A percentile compares a stretch with the other conserved stretches of the same genome.
These are phyloP conservation scores for Nicotiana otophora DNA, from an alignment of 257 asterid genomes.

Conservation along the genomic window DNA sequence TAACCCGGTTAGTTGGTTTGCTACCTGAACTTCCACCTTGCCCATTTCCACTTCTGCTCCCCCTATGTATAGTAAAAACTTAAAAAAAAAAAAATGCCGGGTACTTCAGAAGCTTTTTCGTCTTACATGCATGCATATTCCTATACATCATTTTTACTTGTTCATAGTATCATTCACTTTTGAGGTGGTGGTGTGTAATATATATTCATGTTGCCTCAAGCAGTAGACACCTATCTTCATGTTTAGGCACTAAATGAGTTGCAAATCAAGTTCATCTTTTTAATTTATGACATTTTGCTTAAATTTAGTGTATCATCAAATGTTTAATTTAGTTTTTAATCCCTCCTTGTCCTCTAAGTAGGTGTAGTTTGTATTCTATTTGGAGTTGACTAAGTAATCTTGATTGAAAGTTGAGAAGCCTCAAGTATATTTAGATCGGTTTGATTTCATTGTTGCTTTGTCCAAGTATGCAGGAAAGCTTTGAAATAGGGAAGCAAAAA, in stretches of 20 bases:
- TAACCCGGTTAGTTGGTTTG: too few relatives aligned
- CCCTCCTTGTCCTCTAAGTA: neutral
- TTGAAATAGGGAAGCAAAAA: neutral
- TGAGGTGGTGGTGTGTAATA: neutral
- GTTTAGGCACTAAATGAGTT: neutral
- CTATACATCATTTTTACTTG: neutral
- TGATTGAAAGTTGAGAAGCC: neutral
- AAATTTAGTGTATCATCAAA: neutral
- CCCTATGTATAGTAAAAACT: too few relatives aligned
- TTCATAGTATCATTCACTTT: neutral
- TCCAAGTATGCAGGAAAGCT: neutral
- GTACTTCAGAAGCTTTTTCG: neutral
- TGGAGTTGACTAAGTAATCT: neutral
- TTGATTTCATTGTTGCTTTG: neutral
- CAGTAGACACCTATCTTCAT: neutral
- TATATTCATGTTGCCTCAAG: too few relatives aligned
- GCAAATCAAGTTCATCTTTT: neutral
- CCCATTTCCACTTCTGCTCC: too few relatives aligned
- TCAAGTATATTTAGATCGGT: neutral
- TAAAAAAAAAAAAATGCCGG: too few relatives aligned
- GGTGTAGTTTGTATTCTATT: neutral
- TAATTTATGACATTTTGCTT: neutral
- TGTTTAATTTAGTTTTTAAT: neutral
- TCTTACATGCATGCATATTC: neutral
- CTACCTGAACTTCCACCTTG: too few relatives aligned